Evolutionary conservation across 768 basidiomycete species (phyloP).

Genomic region (Xerocomus brunneocitrinus): DNA sequence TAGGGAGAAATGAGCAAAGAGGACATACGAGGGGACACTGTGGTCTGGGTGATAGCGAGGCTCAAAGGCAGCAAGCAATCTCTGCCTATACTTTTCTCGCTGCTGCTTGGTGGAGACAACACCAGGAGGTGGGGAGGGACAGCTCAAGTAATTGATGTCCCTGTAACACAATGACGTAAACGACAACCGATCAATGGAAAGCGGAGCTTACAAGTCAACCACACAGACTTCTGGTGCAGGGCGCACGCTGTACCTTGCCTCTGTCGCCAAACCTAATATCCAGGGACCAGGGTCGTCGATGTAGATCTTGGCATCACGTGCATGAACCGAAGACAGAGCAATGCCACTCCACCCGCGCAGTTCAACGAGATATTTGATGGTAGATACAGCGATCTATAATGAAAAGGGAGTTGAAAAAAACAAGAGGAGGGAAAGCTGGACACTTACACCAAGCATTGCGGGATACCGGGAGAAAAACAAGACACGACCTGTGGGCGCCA

Average conservation of each 20-base stretch:
- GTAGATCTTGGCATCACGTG: slow-evolving; percentile 87
- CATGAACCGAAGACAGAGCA: slow-evolving; percentile 75
- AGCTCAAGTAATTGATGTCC: slow-evolving; percentile 82
- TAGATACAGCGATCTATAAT: slow-evolving; percentile 75
- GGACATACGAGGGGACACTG: slow-evolving; percentile 60
- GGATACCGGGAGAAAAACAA: slow-evolving; percentile 87
- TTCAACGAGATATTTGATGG: slow-evolving; percentile 88
- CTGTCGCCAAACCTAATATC: slow-evolving; percentile 87
- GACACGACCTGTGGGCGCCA: slow-evolving; percentile 82
- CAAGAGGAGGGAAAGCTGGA: neutral
- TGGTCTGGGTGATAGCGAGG: slow-evolving; percentile 89
- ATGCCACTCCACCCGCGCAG: slow-evolving; percentile 91
- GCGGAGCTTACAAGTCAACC: slow-evolving; percentile 67
- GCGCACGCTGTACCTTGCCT: slow-evolving; percentile 74
- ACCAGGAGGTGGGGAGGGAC: slow-evolving; percentile 72
- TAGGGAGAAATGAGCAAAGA: neutral
- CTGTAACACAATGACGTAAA: slow-evolving; percentile 33
- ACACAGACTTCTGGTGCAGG: slow-evolving; percentile 80
- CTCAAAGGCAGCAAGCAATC: slow-evolving; percentile 73
- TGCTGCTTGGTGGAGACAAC: slow-evolving; percentile 74
- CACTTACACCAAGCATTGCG: slow-evolving; percentile 78
- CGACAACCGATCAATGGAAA: neutral
- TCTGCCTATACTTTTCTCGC: slow-evolving; percentile 74
- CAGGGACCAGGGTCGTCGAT: slow-evolving; percentile 97
- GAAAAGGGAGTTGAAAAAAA: slow-evolving; percentile 3